phyloP scores from a whole-genome alignment of 2,329 filamentous ascomycete genomes.

The Colletotrichum somersetense region DNA sequence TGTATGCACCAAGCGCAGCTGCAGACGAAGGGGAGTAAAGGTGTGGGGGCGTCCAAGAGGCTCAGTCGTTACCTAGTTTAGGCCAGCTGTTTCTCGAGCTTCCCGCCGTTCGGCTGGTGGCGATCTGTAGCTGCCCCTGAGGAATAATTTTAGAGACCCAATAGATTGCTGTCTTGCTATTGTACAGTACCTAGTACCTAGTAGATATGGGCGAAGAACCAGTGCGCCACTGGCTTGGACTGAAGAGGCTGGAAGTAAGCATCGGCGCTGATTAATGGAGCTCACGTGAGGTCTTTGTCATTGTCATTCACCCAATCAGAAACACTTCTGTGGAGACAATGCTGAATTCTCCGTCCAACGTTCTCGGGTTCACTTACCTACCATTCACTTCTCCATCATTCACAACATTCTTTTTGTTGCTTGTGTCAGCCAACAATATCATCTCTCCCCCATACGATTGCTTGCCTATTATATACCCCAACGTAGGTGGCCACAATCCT shows the following conservation, averaged over 20 bases:
- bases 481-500: not conserved
- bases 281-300: not conserved
- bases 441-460: not conserved
- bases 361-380: constrained; percentile 15
- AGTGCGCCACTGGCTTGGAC: not conserved
- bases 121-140: too few relatives aligned
- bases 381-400: constrained; percentile 27
- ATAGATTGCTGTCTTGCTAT: too few relatives aligned
- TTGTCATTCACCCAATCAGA: not conserved
- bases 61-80: too few relatives aligned
- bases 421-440: constrained; percentile 17
- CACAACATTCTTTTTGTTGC: constrained; percentile 35
- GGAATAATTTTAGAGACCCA: too few relatives aligned
- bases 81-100: too few relatives aligned
- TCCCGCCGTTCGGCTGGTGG: too few relatives aligned
- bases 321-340: constrained; percentile 3
- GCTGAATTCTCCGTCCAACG: constrained; percentile 29
- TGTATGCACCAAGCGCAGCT: too few relatives aligned
- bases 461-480: constrained; percentile 31
- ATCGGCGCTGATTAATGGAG: constrained; percentile 21
- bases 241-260: not conserved
- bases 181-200: too few relatives aligned
- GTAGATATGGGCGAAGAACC: too few relatives aligned
- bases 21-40: too few relatives aligned
- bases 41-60: too few relatives aligned